Evolutionary conservation across 768 basidiomycete genomes (phyloP).

Genomic region (Leccinum incarnatum): DNA sequence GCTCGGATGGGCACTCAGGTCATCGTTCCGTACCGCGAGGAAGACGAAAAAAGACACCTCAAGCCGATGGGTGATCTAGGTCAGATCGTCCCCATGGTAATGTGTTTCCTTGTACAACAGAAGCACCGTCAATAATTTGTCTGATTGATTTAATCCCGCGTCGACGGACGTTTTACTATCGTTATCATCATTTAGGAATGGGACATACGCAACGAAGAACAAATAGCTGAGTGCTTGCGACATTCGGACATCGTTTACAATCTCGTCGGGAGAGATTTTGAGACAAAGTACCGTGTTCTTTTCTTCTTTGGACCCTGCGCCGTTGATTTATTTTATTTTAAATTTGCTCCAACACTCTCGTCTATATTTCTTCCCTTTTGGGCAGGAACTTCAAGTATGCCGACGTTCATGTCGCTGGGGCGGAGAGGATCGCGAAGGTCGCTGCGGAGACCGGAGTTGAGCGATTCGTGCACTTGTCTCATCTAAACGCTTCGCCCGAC

Average conservation of each 20-base stretch:
- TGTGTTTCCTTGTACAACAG: constrained; percentile 18
- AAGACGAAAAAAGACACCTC: constrained; percentile 86
- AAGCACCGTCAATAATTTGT: constrained; percentile 15
- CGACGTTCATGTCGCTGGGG: constrained; percentile 79
- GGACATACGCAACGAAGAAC: constrained; percentile 87
- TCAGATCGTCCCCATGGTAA: constrained; percentile 91
- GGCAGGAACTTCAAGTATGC: constrained; percentile 83
- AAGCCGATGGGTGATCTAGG: constrained; percentile 96
- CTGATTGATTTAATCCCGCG: constrained; percentile 22
- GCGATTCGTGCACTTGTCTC: constrained; percentile 91
- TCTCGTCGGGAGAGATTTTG: constrained; percentile 89
- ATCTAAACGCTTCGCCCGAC: constrained; percentile 80
- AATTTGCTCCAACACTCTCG: neutral
- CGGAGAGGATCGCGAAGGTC: constrained; percentile 82
- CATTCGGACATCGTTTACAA: constrained; percentile 98
- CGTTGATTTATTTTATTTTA: constrained; percentile 13
- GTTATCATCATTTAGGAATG: constrained; percentile 66
- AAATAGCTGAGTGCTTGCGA: constrained; percentile 89
- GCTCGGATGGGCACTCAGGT: constrained; percentile 93
- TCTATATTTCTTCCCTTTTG: constrained; percentile 2
- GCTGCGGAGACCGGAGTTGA: constrained; percentile 75
- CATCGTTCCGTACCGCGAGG: constrained; percentile 91
- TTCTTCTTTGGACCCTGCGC: constrained; percentile 11
- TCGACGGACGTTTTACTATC: neutral
- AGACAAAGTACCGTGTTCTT: constrained; percentile 78